Evolutionary conservation across 768 basidiomycete species (phyloP).

Genomic region (Lentinula sp.): DNA sequence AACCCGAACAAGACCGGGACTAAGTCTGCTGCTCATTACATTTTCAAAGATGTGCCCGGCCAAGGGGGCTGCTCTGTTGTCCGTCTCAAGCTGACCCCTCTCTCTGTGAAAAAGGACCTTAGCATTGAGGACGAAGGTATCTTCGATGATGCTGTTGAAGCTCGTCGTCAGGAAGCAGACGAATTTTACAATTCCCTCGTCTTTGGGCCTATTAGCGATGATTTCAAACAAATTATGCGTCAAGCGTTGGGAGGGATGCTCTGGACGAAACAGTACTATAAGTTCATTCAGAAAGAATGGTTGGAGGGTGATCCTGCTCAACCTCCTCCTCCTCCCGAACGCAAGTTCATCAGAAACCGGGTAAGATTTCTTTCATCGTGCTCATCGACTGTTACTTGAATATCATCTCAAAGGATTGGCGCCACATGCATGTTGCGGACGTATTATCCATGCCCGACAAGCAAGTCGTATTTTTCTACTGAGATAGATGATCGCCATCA

Average conservation of each 20-base stretch:
- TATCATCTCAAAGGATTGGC: conserved; percentile 67
- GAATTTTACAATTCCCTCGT: conserved; percentile 88
- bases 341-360: conserved; percentile 79
- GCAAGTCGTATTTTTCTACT: conserved; percentile 34
- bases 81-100: conserved; percentile 85
- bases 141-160: conserved; percentile 88
- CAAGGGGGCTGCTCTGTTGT: conserved; percentile 94
- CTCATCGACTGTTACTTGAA: conserved; percentile 2
- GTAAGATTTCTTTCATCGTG: conserved; percentile 31
- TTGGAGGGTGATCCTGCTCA: conserved; percentile 93
- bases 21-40: conserved; percentile 90
- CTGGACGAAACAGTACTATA: conserved; percentile 98
- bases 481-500: background rate
- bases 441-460: conserved; percentile 99
- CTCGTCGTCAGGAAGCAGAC: conserved; percentile 87
- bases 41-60: conserved; percentile 80
- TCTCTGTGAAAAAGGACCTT: conserved; percentile 66
- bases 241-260: conserved; percentile 96
- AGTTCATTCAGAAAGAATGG: conserved; percentile 97
- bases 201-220: conserved; percentile 82
- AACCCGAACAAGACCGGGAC: conserved; percentile 87
- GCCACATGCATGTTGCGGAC: conserved; percentile 91
- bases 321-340: conserved; percentile 86
- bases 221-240: conserved; percentile 92
- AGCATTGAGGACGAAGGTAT: conserved; percentile 79